Conservation (phyloP, 225 moss, liverwort and hornwort genomes). For the Sphagnum contortum region DNA sequence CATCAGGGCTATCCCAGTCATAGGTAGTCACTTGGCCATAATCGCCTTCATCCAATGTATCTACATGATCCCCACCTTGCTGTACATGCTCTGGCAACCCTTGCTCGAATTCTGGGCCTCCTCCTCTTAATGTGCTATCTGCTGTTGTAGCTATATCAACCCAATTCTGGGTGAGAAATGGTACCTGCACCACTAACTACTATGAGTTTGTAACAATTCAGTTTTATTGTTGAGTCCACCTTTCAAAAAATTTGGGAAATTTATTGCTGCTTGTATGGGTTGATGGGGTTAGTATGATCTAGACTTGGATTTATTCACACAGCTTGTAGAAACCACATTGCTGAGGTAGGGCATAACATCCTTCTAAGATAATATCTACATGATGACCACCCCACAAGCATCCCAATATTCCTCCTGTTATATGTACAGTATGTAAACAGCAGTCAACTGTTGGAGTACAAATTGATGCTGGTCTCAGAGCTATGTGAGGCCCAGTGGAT, state of each 20-base stretch:
- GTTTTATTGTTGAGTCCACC: neutral
- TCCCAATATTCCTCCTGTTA: no score
- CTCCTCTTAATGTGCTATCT: slow-evolving; percentile 12
- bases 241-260: neutral
- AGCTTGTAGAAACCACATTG: no score
- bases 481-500: no score
- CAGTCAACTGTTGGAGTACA: no score
- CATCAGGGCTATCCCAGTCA: slow-evolving; percentile 21
- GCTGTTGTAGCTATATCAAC: slow-evolving; percentile 8
- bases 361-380: no score
- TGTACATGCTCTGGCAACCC: slow-evolving; percentile 7
- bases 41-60: slow-evolving; percentile 11
- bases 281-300: no score
- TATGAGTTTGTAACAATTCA: neutral
- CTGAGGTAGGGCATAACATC: no score
- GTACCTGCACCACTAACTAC: neutral
- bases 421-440: no score
- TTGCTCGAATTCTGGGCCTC: slow-evolving; percentile 9
- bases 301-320: no score
- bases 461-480: no score
- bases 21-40: slow-evolving; percentile 33
- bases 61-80: slow-evolving; percentile 23
- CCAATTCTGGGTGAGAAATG: slow-evolving; percentile 7
- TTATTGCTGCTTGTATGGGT: no score
- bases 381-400: no score